Conservation (phyloP, 345 rosid genomes). For the Hirschfeldia incana region DNA sequence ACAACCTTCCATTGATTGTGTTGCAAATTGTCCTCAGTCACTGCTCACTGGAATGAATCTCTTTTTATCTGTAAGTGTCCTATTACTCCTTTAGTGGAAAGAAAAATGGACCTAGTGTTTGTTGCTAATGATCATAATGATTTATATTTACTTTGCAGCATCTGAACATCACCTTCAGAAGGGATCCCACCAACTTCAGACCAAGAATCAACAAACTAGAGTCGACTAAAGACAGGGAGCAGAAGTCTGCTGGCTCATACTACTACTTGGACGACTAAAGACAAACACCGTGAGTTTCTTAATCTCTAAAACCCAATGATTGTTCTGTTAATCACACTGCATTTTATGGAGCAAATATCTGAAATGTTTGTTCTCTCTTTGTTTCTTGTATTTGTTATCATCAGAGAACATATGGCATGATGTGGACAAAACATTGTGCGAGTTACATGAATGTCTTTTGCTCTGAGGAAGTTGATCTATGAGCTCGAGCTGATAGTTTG, state of each 20-base stretch:
- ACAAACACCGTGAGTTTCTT: slow-evolving; percentile 23
- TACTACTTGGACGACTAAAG: slow-evolving; percentile 82
- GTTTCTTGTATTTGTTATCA: neutral
- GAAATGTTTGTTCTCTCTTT: neutral
- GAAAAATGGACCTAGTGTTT: neutral
- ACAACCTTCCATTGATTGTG: slow-evolving; percentile 78
- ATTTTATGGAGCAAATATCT: slow-evolving; percentile 9
- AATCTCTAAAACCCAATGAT: neutral
- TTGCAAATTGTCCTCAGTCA: slow-evolving; percentile 94
- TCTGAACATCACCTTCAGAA: slow-evolving; percentile 86
- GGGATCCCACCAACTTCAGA: slow-evolving; percentile 90
- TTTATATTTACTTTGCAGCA: slow-evolving; percentile 53
- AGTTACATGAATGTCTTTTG: slow-evolving; percentile 20
- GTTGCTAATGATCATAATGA: neutral
- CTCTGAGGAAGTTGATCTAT: slow-evolving; percentile 20
- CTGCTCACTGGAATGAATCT: slow-evolving; percentile 97
- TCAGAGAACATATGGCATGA: slow-evolving; percentile 20
- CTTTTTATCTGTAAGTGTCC: slow-evolving; percentile 79
- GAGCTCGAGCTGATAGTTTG: slow-evolving; percentile 7
- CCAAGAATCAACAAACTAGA: slow-evolving; percentile 96
- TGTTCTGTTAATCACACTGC: neutral
- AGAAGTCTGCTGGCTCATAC: slow-evolving; percentile 91
- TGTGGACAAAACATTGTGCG: slow-evolving; percentile 14
- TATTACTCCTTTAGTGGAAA: neutral
- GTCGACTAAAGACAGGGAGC: slow-evolving; percentile 96